phyloP scores from a whole-genome alignment of 2,329 filamentous ascomycete species.

The Dactylellina cionopaga region DNA sequence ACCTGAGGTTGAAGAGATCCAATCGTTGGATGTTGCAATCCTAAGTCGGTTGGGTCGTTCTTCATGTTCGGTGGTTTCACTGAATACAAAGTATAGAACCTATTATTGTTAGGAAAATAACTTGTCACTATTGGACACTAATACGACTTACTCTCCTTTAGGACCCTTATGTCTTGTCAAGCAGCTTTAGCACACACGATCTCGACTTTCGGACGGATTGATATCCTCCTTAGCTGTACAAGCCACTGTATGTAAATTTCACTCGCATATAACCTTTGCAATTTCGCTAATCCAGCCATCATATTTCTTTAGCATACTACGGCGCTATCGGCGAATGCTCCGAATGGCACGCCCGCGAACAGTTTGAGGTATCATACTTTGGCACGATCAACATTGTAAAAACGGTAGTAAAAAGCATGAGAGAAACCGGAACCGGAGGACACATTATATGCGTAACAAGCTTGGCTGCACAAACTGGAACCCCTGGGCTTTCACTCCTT shows the following conservation, averaged over 20 bases:
- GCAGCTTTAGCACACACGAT: conserved; percentile 88
- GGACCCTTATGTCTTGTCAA: conserved; percentile 76
- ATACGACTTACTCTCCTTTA: conserved; percentile 55
- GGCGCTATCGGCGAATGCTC: conserved; percentile 93
- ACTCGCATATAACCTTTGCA: no score
- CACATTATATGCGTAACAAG: conserved; percentile 91
- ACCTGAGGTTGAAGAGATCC: conserved; percentile 61
- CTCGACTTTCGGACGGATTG: conserved; percentile 82
- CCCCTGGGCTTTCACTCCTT: conserved; percentile 88
- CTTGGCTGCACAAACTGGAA: conserved; percentile 90
- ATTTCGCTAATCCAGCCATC: no score
- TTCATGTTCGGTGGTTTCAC: conserved; percentile 51
- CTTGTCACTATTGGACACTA: no score
- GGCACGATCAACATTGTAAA: conserved; percentile 96
- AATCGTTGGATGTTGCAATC: conserved; percentile 68
- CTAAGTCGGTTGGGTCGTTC: conserved; percentile 57
- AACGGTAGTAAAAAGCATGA: conserved; percentile 80
- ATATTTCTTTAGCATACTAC: conserved; percentile 72
- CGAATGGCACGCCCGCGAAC: conserved; percentile 81
- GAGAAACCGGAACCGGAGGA: conserved; percentile 77
- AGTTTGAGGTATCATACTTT: conserved; percentile 96
- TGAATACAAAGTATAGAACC: conserved; percentile 55
- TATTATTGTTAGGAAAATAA: no score
- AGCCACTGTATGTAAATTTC: conserved; percentile 79
- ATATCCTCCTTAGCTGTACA: conserved; percentile 89